Conservation (phyloP, 768 basidiomycete species). For the Podaxis pistillaris region DNA sequence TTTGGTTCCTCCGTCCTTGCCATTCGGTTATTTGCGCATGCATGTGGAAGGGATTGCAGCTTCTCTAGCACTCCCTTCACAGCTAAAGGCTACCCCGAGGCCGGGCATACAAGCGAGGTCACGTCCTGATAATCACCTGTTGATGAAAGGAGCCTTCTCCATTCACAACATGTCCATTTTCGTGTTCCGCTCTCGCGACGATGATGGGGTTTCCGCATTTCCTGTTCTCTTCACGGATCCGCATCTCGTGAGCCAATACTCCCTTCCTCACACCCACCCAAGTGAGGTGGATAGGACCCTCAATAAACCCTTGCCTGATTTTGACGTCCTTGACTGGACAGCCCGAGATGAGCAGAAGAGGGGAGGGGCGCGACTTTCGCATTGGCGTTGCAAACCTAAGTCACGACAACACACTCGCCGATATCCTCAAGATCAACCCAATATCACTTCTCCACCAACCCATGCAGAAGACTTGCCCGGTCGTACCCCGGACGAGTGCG, state of each 20-base stretch:
- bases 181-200: slow-evolving; percentile 33
- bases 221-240: slow-evolving; percentile 78
- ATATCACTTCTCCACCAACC: not conserved
- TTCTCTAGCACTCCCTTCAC: slow-evolving; percentile 25
- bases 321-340: slow-evolving; percentile 67
- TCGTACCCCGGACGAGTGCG: not conserved
- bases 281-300: slow-evolving; percentile 18
- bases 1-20: slow-evolving; percentile 51
- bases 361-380: slow-evolving; percentile 50
- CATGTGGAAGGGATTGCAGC: slow-evolving; percentile 41
- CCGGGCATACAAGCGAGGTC: not conserved
- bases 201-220: slow-evolving; percentile 35
- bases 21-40: slow-evolving; percentile 52
- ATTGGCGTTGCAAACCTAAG: slow-evolving; percentile 53
- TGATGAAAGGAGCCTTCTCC: slow-evolving; percentile 14
- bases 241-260: slow-evolving; percentile 60
- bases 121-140: not conserved
- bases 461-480: not conserved
- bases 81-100: not conserved
- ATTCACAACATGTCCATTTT: slow-evolving; percentile 58
- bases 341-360: slow-evolving; percentile 29
- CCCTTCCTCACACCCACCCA: slow-evolving; percentile 41
- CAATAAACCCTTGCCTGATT: slow-evolving; percentile 43
- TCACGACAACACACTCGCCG: slow-evolving; percentile 3
- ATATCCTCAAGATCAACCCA: not conserved